Base-by-base conservation (phyloP, 768 basidiomycete genomes). In the Suillus bovinus region DNA sequence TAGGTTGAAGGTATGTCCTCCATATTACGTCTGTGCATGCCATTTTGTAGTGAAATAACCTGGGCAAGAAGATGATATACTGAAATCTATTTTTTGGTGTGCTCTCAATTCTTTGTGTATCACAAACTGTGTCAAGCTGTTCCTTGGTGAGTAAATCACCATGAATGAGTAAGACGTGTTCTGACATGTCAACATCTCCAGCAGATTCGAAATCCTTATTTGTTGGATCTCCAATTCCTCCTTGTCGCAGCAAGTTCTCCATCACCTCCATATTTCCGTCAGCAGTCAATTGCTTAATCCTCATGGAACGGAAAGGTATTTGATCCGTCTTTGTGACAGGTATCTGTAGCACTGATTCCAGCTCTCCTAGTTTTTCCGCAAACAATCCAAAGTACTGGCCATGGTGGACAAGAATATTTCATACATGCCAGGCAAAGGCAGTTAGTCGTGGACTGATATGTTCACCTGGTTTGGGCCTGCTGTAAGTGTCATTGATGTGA, bases 1-100 rank as follows among this genome's bases (percentile, higher is more conserved):
- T 2, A 0, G 70, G 70, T 0, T 63, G 49, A 8, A 73, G n/a
- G n/a, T 67, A 70, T 3, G 33, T 34, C 3, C 63, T 20, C 68
- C 66, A 65, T 2, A 68, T 31, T 0, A 65, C 68, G 54, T 74
- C 69, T 0, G 64, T 66, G 33, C 61, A 59, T 1, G 72, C 70
- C 68, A 73, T 75, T 53, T 72, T 74, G 29, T 71, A 63, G 58
- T 74, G 75, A 61, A 77, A 78, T 5, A 76, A 49, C 0, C 75
- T 73, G 5, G 68, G 57, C 77, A 79, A 62, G 49, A 72, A 79
- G 3, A 79, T 65, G 2, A 78, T 60, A 49, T 58, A 68, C 52
- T 79, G 75, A 8, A 78, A 59, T 1, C 76, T 67, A 2, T 62
- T 54, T 67, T 66, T 71, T 2, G 74, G 66, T 3, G 72, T 76